Base-by-base conservation (phyloP, 176 grass and related monocot genomes). In the Bromus sterilis region DNA sequence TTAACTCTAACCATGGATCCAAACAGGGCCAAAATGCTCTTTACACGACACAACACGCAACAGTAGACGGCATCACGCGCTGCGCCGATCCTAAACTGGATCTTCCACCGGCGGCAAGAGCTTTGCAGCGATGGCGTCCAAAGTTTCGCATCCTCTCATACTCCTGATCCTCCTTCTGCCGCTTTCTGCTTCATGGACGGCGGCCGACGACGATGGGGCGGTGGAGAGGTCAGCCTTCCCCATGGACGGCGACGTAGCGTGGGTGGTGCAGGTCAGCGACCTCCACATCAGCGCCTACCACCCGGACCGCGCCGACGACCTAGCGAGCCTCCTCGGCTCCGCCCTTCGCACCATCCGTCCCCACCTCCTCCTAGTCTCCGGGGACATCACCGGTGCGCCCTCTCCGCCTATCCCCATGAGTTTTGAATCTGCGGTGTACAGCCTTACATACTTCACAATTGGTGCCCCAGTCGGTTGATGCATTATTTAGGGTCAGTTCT, bases 221-320 rank as follows among this genome's bases (percentile, higher is more conserved):
- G 86, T 93, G 74, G 76, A 77, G 71, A 87, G 92, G 81, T 87
- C 86, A 49, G 87, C 66, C 5, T 93, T 97, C 86, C 64, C 83
- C 81, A 85, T 97, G 56, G 88, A 94, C 9, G 92, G 80, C 13
- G 86, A 98, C 68, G 92, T 98, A 23, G 88, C 86, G 11, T 98
- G 95, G 92, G 78, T 91, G 79, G 82, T 98, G 71, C 95, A 98
- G 81, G 84, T 94, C 37, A 90, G 87, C 41, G 92, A 93, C 58
- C 92, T 98, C 74, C 92, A 98, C 78, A 62, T 98, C 81, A 98
- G 95, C 74, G 39, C 81, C 42, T 87, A 94, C 78, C 57, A 64
- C 31, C 95, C 95, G 21, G 80, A 91, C 14, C 88, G 95, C 63
- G 88, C 95, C 24, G 49, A 39, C 36, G 92, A 94, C 75, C 90